Evolutionary conservation across 441 rosid species (phyloP), one percentile per base, ranked within the genome.

Genomic region (Bocquillonia castaneifolia): DNA sequence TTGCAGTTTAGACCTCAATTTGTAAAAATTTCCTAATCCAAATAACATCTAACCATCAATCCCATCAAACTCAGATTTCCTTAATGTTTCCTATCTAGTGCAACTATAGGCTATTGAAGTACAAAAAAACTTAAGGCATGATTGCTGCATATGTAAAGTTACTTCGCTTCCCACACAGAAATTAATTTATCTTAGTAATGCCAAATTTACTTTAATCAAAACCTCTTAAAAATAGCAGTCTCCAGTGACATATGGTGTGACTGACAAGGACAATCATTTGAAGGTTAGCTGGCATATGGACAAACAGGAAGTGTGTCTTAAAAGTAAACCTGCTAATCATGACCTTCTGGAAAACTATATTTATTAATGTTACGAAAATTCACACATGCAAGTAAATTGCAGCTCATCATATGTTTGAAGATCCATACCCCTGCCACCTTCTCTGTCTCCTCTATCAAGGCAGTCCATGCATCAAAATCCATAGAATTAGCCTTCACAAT

Each of bases 401-500:
- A 63, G 64, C 51, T 36, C 59, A 68, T 18, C 28, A 17, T 36
- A n/a, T 12, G 26, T 13, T 18, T 10, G 20, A 40, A 69, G 62
- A 55, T 39, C 20, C 76, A 79, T 81, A 92, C 99, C 98, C 85
- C 91, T 31, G 97, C 84, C 51, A 80, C 79, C 82, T 88, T 94
- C 85, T 94, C 99, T 22, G 97, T 90, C 76, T 90, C 99, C 31
- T 92, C 97, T 57, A 94, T 85, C 72, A 94, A 71, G 39, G 92
- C 81, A 81, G 92, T 91, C 99, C 98, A 90, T 59, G 98, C 85
- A 79, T 84, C 91, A 74, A 94, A 94, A 69, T 94, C 99, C 60
- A 80, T 71, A 26, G 98, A 88, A 85, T 90, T 88, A 34, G 91
- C 81, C 80, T 73, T 85, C 53, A 92, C 89, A 69, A 87, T 84